phyloP scores from a whole-genome alignment of 148 eudicot species.

The Vaccinium myrtillus region DNA sequence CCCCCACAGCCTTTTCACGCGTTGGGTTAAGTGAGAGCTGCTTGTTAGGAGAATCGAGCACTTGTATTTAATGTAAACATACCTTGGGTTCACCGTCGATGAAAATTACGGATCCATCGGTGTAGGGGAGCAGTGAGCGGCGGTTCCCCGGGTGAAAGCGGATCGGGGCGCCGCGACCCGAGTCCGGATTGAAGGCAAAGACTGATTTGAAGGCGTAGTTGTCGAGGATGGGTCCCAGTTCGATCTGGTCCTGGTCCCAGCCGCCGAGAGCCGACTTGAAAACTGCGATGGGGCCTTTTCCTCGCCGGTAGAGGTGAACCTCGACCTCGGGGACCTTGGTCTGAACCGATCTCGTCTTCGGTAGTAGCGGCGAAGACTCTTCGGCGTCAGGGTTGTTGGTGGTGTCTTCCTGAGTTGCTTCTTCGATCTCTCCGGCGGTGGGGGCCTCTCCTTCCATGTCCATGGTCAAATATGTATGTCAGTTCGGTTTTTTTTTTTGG shows the following conservation, averaged over 20 bases:
- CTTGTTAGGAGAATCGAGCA: background rate
- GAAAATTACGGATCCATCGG: conserved; percentile 53
- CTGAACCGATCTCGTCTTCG: conserved; percentile 33
- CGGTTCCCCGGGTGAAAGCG: conserved; percentile 74
- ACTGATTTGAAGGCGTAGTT: conserved; percentile 65
- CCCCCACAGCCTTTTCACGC: too few species aligned
- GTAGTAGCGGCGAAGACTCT: conserved; percentile 28
- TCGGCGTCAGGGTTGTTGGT: conserved; percentile 13
- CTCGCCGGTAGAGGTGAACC: conserved; percentile 50
- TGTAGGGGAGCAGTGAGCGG: conserved; percentile 67
- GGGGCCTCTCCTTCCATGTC: conserved; percentile 9
- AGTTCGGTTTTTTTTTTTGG: background rate
- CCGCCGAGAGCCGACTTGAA: conserved; percentile 63
- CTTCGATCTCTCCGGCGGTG: conserved; percentile 34
- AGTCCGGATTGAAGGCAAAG: conserved; percentile 56
- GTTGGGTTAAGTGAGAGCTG: too few species aligned
- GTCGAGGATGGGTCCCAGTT: conserved; percentile 67
- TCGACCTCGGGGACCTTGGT: conserved; percentile 77
- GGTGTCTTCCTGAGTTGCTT: conserved; percentile 1
- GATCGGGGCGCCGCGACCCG: conserved; percentile 74
- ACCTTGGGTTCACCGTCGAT: conserved; percentile 97
- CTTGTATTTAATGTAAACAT: background rate
- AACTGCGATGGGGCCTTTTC: conserved; percentile 76
- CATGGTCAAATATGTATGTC: background rate
- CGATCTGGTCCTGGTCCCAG: conserved; percentile 89